Conservation (phyloP, 331 rosid genomes). For the Stylosanthes scabra region DNA sequence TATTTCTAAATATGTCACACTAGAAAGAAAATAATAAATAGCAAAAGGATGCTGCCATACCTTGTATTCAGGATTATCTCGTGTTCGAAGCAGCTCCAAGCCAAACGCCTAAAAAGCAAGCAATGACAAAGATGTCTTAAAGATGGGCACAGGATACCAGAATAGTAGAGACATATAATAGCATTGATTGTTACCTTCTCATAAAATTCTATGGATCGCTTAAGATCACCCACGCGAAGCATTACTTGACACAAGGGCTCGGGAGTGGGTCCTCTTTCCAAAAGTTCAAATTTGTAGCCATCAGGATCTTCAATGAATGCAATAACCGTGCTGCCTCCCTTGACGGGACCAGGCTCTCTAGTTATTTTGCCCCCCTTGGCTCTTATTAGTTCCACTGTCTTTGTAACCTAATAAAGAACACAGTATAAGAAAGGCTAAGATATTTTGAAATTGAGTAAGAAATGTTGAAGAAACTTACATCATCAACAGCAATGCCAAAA, state of each 20-base stretch:
- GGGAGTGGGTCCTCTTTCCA: slow-evolving; percentile 95
- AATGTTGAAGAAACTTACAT: slow-evolving; percentile 63
- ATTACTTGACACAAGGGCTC: slow-evolving; percentile 99
- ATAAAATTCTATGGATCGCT: slow-evolving; percentile 88
- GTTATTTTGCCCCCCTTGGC: slow-evolving; percentile 98
- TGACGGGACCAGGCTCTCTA: slow-evolving; percentile 97
- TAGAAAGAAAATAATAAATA: slow-evolving; percentile 2
- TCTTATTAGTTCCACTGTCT: slow-evolving; percentile 86
- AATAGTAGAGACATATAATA: slow-evolving; percentile 13
- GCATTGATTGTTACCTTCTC: slow-evolving; percentile 75
- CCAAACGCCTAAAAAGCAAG: slow-evolving; percentile 76
- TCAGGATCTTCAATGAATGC: slow-evolving; percentile 98
- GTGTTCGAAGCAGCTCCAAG: slow-evolving; percentile 91
- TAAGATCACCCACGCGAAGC: slow-evolving; percentile 99
- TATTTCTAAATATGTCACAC: background rate
- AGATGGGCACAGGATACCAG: background rate
- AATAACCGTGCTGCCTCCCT: slow-evolving; percentile 85
- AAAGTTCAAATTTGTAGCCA: slow-evolving; percentile 96
- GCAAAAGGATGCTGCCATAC: slow-evolving; percentile 47
- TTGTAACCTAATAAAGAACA: slow-evolving; percentile 63
- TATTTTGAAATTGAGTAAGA: slow-evolving; percentile 30
- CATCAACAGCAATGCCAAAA: slow-evolving; percentile 95
- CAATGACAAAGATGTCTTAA: slow-evolving; percentile 40
- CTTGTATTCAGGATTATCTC: slow-evolving; percentile 94
- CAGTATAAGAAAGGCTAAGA: slow-evolving; percentile 39